These are phyloP conservation scores for Pythium brachiatum DNA, from an alignment of 352 stramenopile genomes.

Conservation along the genomic window DNA sequence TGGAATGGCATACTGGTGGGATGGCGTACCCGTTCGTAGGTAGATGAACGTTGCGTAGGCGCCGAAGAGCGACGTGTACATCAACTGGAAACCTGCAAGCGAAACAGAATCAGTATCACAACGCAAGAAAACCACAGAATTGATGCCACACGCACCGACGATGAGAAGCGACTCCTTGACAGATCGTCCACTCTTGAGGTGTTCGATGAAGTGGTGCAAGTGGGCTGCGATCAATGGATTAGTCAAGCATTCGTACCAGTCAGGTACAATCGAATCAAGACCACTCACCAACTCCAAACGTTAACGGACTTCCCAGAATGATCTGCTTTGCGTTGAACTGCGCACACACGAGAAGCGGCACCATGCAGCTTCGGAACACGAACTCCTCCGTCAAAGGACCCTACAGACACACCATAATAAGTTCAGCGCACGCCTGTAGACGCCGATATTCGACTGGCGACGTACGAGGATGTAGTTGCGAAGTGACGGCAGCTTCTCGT, in stretches of 20 bases:
- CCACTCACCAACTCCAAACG: conserved; percentile 92
- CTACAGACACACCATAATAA: conserved; percentile 30
- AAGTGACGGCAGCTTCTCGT: conserved; percentile 70
- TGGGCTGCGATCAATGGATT: conserved; percentile 45
- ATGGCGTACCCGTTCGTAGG: conserved; percentile 76
- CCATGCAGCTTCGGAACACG: conserved; percentile 94
- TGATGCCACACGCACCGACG: conserved; percentile 45
- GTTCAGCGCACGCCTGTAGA: conserved; percentile 4
- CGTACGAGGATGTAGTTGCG: conserved; percentile 81
- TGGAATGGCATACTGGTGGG: not conserved
- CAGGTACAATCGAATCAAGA: not conserved
- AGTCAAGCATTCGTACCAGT: not conserved
- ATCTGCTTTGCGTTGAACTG: conserved; percentile 81
- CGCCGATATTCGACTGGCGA: not conserved
- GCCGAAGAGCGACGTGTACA: conserved; percentile 96
- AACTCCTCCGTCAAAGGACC: conserved; percentile 94
- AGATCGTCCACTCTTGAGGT: conserved; percentile 66
- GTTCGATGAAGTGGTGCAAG: conserved; percentile 86
- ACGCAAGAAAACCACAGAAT: not conserved
- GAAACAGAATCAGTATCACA: not conserved
- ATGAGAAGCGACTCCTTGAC: conserved; percentile 71
- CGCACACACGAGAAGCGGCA: conserved; percentile 86
- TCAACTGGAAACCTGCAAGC: conserved; percentile 87
- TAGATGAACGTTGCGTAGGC: conserved; percentile 94
- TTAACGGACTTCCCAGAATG: conserved; percentile 86